Percentiles rank a stretch among this genome's conserved stretches.
Conservation (phyloP, 257 asterid species). For the Echium plantagineum region DNA sequence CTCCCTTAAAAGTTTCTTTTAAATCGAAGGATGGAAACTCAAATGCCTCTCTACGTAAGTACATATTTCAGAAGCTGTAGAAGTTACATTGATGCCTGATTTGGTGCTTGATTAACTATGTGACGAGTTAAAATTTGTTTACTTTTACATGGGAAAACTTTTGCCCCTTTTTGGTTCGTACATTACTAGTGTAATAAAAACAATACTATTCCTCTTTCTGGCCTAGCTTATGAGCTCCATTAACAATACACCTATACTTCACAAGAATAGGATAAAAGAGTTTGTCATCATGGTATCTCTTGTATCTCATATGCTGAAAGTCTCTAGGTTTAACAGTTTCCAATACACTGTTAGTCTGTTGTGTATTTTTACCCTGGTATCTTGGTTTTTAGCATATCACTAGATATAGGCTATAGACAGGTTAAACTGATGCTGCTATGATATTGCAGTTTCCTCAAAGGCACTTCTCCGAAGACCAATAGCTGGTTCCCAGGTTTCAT, state of each 20-base stretch:
- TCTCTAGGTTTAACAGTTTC: not conserved
- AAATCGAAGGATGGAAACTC: slow-evolving; percentile 85
- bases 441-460: slow-evolving; percentile 69
- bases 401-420: not conserved
- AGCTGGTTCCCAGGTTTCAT: slow-evolving; percentile 94
- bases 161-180: not conserved
- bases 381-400: not conserved
- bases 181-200: not conserved
- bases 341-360: not conserved
- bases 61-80: slow-evolving; percentile 4
- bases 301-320: no score
- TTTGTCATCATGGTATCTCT: no score
- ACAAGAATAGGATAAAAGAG: no score
- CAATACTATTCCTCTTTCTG: not conserved
- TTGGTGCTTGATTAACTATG: not conserved
- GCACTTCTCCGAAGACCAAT: slow-evolving; percentile 57
- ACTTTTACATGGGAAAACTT: no score
- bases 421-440: slow-evolving; percentile 5
- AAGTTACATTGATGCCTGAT: not conserved
- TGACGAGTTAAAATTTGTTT: no score
- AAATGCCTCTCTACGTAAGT: slow-evolving; percentile 52
- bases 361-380: not conserved
- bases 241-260: no score
- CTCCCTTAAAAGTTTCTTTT: slow-evolving; percentile 58
- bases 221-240: not conserved